These are phyloP conservation scores for Nakazawaea siamensis DNA, from an alignment of 805 yeast genomes.

Conservation along the genomic window DNA sequence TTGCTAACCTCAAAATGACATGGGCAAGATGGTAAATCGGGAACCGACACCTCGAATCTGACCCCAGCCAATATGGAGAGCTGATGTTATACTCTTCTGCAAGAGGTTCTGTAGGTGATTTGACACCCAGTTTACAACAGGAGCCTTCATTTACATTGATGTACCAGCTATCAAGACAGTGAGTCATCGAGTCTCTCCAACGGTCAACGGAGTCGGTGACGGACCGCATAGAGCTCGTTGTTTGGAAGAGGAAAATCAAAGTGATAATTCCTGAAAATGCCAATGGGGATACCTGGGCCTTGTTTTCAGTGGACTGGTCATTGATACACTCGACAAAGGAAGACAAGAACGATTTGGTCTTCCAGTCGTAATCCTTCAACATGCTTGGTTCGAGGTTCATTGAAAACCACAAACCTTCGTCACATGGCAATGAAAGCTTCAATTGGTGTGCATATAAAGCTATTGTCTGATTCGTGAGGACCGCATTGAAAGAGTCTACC, in stretches of 20 bases:
- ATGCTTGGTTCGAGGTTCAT: constrained; percentile 9
- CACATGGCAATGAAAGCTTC: constrained; percentile 54
- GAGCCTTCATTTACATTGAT: constrained; percentile 3
- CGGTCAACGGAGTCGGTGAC: not conserved
- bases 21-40: constrained; percentile 68
- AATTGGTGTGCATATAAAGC: constrained; percentile 42
- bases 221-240: constrained; percentile 3
- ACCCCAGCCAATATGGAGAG: constrained; percentile 1
- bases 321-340: constrained; percentile 7
- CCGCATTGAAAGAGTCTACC: constrained; percentile 5
- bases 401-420: constrained; percentile 50
- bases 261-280: constrained; percentile 5
- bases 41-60: constrained; percentile 38
- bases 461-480: constrained; percentile 3
- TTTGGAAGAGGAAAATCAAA: constrained; percentile 8
- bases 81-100: not conserved
- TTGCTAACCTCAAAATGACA: constrained; percentile 52
- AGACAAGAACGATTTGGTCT: constrained; percentile 4
- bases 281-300: not conserved
- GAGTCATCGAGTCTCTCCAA: constrained; percentile 6
- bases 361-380: constrained; percentile 4
- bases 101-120: not conserved
- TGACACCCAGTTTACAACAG: not conserved
- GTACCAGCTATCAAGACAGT: constrained; percentile 9
- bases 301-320: not conserved